These are phyloP conservation scores for Lentinula aciculospora DNA, from an alignment of 768 basidiomycete genomes.

Conservation along the genomic window DNA sequence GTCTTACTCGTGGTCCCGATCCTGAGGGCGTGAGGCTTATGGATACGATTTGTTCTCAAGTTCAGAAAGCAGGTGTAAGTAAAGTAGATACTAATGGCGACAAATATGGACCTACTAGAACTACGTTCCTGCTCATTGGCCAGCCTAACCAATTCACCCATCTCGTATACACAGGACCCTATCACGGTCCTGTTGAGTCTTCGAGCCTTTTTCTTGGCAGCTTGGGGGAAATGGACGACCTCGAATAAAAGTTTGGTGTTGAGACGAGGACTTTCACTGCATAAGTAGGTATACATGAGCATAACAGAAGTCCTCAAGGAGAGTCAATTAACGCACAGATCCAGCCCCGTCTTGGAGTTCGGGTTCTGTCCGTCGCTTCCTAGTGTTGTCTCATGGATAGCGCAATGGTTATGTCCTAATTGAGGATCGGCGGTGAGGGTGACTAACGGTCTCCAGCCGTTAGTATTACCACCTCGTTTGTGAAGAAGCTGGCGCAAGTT, in stretches of 20 bases:
- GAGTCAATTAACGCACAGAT: conserved; percentile 38
- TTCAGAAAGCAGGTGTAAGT: background rate
- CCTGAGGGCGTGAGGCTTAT: background rate
- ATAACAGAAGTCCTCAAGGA: background rate
- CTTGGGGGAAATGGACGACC: conserved; percentile 47
- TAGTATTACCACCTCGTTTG: background rate
- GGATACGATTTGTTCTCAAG: background rate
- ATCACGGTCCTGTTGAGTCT: conserved; percentile 20
- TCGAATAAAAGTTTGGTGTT: conserved; percentile 36
- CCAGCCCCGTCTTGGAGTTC: conserved; percentile 49
- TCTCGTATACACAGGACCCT: conserved; percentile 1
- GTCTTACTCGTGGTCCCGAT: background rate
- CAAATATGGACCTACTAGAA: background rate
- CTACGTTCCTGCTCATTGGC: background rate
- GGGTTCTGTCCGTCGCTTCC: conserved; percentile 69
- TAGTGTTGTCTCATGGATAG: conserved; percentile 41
- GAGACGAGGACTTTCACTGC: conserved; percentile 31
- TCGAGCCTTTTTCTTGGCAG: conserved; percentile 57
- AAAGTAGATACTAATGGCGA: background rate
- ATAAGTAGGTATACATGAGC: conserved; percentile 8
- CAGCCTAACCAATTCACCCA: background rate
- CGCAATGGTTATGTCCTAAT: conserved; percentile 23
- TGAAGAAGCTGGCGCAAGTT: background rate
- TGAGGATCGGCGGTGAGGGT: conserved; percentile 49
- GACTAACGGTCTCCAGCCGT: conserved; percentile 60